These are phyloP conservation scores for Phytophthora hibernalis DNA, from an alignment of 352 stramenopile species.

Conservation along the genomic window DNA sequence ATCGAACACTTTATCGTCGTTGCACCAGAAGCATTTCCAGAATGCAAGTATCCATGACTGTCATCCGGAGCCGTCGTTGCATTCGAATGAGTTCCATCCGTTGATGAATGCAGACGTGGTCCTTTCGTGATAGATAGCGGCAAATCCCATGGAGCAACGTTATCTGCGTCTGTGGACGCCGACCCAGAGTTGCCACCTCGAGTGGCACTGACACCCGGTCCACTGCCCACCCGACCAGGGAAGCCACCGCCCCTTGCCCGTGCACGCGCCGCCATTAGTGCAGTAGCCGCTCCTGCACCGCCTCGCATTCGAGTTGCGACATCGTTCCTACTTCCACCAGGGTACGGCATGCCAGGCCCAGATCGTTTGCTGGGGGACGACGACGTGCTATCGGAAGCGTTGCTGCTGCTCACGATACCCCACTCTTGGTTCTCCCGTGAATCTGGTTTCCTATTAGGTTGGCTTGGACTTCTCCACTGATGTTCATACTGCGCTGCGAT, in stretches of 20 bases:
- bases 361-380: constrained; percentile 65
- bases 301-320: constrained; percentile 48
- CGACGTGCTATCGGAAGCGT: constrained; percentile 43
- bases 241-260: constrained; percentile 66
- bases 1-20: constrained; percentile 10
- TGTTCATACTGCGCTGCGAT: constrained; percentile 51
- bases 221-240: constrained; percentile 49
- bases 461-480: constrained; percentile 22
- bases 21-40: constrained; percentile 8
- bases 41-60: constrained; percentile 6
- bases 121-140: constrained; percentile 53
- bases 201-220: constrained; percentile 43
- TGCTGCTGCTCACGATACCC: constrained; percentile 41
- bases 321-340: constrained; percentile 28
- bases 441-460: constrained; percentile 15
- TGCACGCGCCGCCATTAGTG: constrained; percentile 74
- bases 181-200: constrained; percentile 24
- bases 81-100: constrained; percentile 19
- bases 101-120: constrained; percentile 29
- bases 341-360: constrained; percentile 29
- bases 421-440: constrained; percentile 27
- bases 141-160: constrained; percentile 78
- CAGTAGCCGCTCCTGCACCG: constrained; percentile 65
- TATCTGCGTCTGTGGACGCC: constrained; percentile 39
- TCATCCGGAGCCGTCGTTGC: not conserved